Evolutionary conservation across 805 yeast species (phyloP).

Genomic region (Monosporozyma unispora): DNA sequence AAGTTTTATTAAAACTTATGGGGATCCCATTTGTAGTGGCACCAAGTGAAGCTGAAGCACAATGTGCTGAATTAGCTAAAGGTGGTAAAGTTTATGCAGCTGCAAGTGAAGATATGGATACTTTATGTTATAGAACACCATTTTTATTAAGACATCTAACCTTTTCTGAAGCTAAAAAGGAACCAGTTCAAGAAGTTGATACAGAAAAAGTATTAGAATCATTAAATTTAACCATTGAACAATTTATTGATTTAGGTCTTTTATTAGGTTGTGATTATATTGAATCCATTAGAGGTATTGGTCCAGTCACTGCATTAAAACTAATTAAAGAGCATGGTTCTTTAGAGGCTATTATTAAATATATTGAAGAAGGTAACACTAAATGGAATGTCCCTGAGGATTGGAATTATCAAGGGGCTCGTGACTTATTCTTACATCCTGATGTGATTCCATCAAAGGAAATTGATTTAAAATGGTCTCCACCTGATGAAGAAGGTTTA

Average conservation of each 20-base stretch:
- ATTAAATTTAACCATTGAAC: slow-evolving; percentile 58
- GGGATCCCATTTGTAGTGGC: slow-evolving; percentile 92
- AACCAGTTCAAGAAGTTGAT: slow-evolving; percentile 80
- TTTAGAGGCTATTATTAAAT: slow-evolving; percentile 67
- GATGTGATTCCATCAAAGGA: slow-evolving; percentile 60
- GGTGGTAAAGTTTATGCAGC: slow-evolving; percentile 93
- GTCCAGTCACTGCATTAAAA: slow-evolving; percentile 90
- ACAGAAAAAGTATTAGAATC: slow-evolving; percentile 63
- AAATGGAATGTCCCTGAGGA: slow-evolving; percentile 78
- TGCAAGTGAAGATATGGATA: slow-evolving; percentile 98
- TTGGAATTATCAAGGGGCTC: slow-evolving; percentile 88
- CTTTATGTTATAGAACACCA: slow-evolving; percentile 85
- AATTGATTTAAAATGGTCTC: slow-evolving; percentile 71
- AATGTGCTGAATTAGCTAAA: slow-evolving; percentile 87
- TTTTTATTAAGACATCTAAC: slow-evolving; percentile 79
- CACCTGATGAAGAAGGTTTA: slow-evolving; percentile 80
- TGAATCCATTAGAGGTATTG: slow-evolving; percentile 90
- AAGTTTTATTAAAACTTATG: slow-evolving; percentile 70
- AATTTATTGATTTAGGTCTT: slow-evolving; percentile 87
- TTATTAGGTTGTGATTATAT: slow-evolving; percentile 95
- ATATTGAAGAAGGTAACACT: slow-evolving; percentile 37
- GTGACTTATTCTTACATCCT: slow-evolving; percentile 74
- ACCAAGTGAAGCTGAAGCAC: slow-evolving; percentile 98
- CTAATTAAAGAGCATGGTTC: slow-evolving; percentile 77
- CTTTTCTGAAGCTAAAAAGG: slow-evolving; percentile 86